Base-by-base conservation (phyloP, 345 rosid species). In the Eutrema heterophyllum region DNA sequence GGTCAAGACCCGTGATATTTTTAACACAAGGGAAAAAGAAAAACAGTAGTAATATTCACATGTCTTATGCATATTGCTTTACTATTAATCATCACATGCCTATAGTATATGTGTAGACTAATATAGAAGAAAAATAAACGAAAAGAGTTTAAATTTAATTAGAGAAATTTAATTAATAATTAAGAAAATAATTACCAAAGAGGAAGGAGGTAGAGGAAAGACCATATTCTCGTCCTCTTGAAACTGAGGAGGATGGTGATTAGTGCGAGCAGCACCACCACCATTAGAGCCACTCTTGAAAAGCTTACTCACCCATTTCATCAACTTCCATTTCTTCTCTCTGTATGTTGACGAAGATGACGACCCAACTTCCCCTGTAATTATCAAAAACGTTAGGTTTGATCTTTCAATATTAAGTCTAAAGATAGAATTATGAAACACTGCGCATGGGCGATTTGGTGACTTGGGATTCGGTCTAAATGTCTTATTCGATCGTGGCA, bases 261-360 rank as follows among this genome's bases (percentile, higher is more conserved):
- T 75, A 18, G 84, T 75, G 9, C 71, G 77, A 12, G 79, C 46
- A 54, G 71, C 68, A 30, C 81, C 79, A 30, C 85, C 79, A 29
- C 89, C 81, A 76, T 63, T 80, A 30, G 86, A 71, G 38, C 89
- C 84, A 55, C 79, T 76, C 76, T 87, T 95, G 54, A 95, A 95
- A 58, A 95, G 83, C 80, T 87, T 95, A 64, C 97, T 74, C 55
- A 95, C 83, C 99, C 99, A 95, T 84, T 88, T 92, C 92, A 90
- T 83, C 58, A 95, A 81, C 72, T 92, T 81, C 43, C 97, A 90
- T 82, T 87, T 89, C 76, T 84, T 87, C 83, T 89, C 91, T 83
- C 88, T 81, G 79, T 81, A 71, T 11, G 92, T 81, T 68, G 89
- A 86, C 71, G 83, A 72, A 10, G 74, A 72, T 16, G 81, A 72